A percentile compares a stretch with the other conserved stretches of the same genome.
Conservation (phyloP, 2,329 filamentous ascomycete genomes). For the Cytospora leucostoma region DNA sequence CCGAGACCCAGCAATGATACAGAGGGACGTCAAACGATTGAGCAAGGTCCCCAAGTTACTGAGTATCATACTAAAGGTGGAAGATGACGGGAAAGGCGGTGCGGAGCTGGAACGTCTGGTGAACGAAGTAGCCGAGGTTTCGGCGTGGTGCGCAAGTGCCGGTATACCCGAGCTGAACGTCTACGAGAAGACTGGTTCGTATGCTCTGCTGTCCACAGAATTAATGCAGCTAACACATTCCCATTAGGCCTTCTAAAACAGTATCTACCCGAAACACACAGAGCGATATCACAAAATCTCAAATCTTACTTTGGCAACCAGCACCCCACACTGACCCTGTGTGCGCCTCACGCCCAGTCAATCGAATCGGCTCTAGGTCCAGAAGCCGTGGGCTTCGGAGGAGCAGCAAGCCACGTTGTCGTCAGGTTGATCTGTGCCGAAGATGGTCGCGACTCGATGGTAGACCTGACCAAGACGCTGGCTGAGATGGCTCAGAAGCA, state of each 20-base stretch:
- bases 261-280: conserved; percentile 82
- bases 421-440: conserved; percentile 82
- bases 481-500: conserved; percentile 91
- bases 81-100: conserved; percentile 67
- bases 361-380: conserved; percentile 51
- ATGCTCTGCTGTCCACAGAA: background rate
- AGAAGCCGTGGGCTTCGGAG: conserved; percentile 42
- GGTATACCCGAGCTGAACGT: conserved; percentile 86
- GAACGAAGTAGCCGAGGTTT: conserved; percentile 87
- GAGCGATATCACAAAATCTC: conserved; percentile 76
- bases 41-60: conserved; percentile 79
- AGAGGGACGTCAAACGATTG: conserved; percentile 77
- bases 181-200: conserved; percentile 85
- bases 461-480: conserved; percentile 92
- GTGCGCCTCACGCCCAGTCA: conserved; percentile 68
- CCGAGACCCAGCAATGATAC: conserved; percentile 88
- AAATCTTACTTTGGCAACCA: conserved; percentile 82
- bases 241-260: conserved; percentile 78
- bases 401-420: conserved; percentile 50
- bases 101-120: conserved; percentile 81
- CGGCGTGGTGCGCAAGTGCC: conserved; percentile 89
- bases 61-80: conserved; percentile 78
- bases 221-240: conserved; percentile 27
- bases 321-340: conserved; percentile 70
- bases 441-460: conserved; percentile 89